Evolutionary conservation across 2,329 filamentous ascomycete genomes (phyloP), one percentile per base, ranked within the genome.

Genomic region (Penicillium freii): DNA sequence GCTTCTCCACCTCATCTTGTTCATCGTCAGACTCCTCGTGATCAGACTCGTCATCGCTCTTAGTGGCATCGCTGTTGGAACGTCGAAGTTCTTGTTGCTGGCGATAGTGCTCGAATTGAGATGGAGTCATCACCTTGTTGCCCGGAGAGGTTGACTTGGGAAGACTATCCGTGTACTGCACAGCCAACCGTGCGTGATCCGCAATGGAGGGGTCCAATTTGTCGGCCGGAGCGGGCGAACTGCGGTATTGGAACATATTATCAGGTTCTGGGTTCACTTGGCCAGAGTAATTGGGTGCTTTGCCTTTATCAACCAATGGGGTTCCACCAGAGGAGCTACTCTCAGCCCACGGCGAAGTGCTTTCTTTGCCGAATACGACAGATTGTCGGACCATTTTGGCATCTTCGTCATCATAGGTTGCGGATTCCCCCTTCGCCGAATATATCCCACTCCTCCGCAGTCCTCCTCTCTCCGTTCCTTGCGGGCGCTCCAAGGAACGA

Each of bases 91-190:
- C 88, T 59, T 81, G 78, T 57, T 83, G 79, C 67, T 87, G 83
- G 60, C 87, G 84, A 67, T 92, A 93, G 62, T 84, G 84, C 71
- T 96, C 91, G 65, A 95, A 96, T 71, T 96, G 86, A 11, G 87
- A 90, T 1, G 89, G 89, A 1, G 92, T 96, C 90, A 96, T 96
- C 61, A 94, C 88, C 73, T 94, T 94, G 71, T 84, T 88, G 21
- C 80, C 78, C 5, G 69, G 68, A 9, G 81, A 66, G 8, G 68
- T 62, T 4, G 73, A 66, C 42, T 69, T 66, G 5, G 71, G 66
- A 19, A 74, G 59, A 5, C 61, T 71, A 33, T 77, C 70, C 55
- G 80, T 77, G 56, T 77, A 80, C 54, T 75, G 74, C 40, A 73
- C 73, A n/a, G 78, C 79, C 54, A 81, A 70, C 25, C 72, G 73